A percentile compares a stretch with the other conserved stretches of the same genome.
Evolutionary conservation across 345 rosid species (phyloP).

Genomic region (Murraya paniculata): DNA sequence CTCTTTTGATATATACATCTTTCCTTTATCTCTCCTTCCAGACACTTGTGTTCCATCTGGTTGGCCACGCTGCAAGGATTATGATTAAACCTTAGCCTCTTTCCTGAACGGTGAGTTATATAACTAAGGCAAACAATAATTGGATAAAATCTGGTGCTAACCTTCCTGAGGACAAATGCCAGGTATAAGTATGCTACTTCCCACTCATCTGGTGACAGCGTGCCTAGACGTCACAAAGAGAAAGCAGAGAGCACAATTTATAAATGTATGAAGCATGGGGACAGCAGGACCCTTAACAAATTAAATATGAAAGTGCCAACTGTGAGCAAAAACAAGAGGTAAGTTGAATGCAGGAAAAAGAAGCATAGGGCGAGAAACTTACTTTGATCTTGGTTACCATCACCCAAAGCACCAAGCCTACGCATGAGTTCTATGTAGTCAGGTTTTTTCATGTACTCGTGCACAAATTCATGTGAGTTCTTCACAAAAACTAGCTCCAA

Average conservation of each 20-base stretch:
- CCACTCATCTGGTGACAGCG: constrained; percentile 92
- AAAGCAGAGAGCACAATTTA: not conserved
- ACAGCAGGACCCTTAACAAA: not conserved
- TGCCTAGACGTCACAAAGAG: constrained; percentile 44
- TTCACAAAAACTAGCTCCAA: constrained; percentile 87
- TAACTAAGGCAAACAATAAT: not conserved
- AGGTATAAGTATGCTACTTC: constrained; percentile 88
- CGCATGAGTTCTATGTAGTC: constrained; percentile 82
- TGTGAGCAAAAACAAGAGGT: not conserved
- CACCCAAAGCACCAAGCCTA: constrained; percentile 94
- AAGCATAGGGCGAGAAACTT: constrained; percentile 22
- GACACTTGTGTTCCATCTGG: constrained; percentile 44
- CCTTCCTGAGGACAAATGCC: constrained; percentile 87
- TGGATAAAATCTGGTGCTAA: constrained; percentile 13
- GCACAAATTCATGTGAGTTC: constrained; percentile 90
- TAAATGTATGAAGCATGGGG: not conserved
- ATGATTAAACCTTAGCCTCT: not conserved
- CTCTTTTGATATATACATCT: constrained; percentile 71
- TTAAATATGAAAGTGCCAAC: not conserved
- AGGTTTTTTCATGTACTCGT: constrained; percentile 71
- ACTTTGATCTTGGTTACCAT: constrained; percentile 90
- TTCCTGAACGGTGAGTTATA: not conserved
- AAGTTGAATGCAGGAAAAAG: not conserved
- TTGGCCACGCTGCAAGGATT: constrained; percentile 62
- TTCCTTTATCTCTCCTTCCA: constrained; percentile 61